These are phyloP conservation scores for Stachybotrys chlorohalonatus DNA, from an alignment of 2,329 filamentous ascomycete species.

Conservation along the genomic window DNA sequence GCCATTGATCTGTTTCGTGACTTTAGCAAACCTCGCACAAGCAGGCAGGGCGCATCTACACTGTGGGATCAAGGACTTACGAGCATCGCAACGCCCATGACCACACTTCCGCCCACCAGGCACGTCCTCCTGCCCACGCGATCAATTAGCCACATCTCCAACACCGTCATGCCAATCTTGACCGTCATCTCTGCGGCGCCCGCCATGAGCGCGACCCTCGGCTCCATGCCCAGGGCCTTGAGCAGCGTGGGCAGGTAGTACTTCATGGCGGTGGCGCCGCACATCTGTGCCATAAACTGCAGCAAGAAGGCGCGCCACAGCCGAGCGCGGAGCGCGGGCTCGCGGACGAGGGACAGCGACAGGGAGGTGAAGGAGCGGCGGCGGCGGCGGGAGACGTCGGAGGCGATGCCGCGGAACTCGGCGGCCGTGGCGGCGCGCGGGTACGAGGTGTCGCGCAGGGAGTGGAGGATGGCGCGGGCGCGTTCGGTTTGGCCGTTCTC, in stretches of 20 bases:
- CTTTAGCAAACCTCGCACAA: not conserved
- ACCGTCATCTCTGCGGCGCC: slow-evolving; percentile 48
- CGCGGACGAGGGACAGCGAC: slow-evolving; percentile 35
- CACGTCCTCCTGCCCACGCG: slow-evolving; percentile 38
- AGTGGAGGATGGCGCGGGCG: slow-evolving; percentile 34
- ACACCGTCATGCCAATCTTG: slow-evolving; percentile 46
- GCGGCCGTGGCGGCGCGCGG: slow-evolving; percentile 24
- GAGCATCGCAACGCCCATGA: slow-evolving; percentile 45
- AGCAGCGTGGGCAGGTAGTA: slow-evolving; percentile 50
- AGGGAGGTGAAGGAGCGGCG: slow-evolving; percentile 11
- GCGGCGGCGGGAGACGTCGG: slow-evolving; percentile 26
- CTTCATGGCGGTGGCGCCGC: slow-evolving; percentile 50
- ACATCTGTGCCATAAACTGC: slow-evolving; percentile 53
- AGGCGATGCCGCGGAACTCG: slow-evolving; percentile 36
- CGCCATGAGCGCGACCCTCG: slow-evolving; percentile 38
- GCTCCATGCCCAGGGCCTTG: slow-evolving; percentile 37
- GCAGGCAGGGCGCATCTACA: too few species aligned
- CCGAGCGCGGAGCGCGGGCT: slow-evolving; percentile 37
- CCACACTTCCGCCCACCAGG: slow-evolving; percentile 35
- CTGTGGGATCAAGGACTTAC: slow-evolving; percentile 22
- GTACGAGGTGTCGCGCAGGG: slow-evolving; percentile 37
- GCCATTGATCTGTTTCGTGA: slow-evolving; percentile 41
- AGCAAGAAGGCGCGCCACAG: slow-evolving; percentile 48
- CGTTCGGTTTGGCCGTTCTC: slow-evolving; percentile 34
- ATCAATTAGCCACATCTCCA: slow-evolving; percentile 50